phyloP scores from a whole-genome alignment of 805 yeast species.

The Wickerhamiella shivajii region DNA sequence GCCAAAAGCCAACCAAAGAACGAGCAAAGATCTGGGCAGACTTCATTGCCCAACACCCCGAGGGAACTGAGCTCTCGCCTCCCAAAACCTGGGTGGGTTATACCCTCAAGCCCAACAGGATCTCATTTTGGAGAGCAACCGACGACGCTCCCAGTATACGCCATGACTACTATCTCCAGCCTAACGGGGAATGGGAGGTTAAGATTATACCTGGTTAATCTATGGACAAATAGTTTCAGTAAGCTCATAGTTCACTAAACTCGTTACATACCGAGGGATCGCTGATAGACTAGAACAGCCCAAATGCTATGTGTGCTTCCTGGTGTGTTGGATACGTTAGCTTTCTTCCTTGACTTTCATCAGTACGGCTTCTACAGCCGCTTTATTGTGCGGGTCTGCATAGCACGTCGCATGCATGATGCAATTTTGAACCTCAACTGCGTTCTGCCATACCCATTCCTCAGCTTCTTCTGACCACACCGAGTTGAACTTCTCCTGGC shows the following conservation, averaged over 20 bases:
- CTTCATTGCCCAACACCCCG: not conserved
- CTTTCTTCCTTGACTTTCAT: not conserved
- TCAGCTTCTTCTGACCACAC: conserved; percentile 59
- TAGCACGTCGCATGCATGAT: conserved; percentile 56
- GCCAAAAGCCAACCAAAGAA: conserved; percentile 2
- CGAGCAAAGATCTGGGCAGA: not conserved
- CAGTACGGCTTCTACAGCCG: conserved; percentile 13
- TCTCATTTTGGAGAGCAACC: conserved; percentile 5
- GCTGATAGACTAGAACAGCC: too few species aligned
- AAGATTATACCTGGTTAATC: conserved; percentile 2
- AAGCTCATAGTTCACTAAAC: too few species aligned
- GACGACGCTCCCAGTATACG: conserved; percentile 5
- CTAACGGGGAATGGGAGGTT: conserved; percentile 1
- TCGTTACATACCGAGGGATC: too few species aligned
- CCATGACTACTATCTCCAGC: conserved; percentile 2
- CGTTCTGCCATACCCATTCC: conserved; percentile 72
- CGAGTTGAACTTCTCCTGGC: conserved; percentile 51
- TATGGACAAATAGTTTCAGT: too few species aligned
- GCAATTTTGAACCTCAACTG: conserved; percentile 34
- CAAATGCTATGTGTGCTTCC: too few species aligned
- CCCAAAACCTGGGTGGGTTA: conserved; percentile 3
- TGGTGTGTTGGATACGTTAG: too few species aligned
- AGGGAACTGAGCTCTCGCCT: not conserved
- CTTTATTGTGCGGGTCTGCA: conserved; percentile 37
- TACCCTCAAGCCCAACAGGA: not conserved